Percentiles rank a stretch among this genome's conserved stretches.
These are phyloP conservation scores for Fusarium chaquense DNA, from an alignment of 2,329 filamentous ascomycete genomes.

Conservation along the genomic window DNA sequence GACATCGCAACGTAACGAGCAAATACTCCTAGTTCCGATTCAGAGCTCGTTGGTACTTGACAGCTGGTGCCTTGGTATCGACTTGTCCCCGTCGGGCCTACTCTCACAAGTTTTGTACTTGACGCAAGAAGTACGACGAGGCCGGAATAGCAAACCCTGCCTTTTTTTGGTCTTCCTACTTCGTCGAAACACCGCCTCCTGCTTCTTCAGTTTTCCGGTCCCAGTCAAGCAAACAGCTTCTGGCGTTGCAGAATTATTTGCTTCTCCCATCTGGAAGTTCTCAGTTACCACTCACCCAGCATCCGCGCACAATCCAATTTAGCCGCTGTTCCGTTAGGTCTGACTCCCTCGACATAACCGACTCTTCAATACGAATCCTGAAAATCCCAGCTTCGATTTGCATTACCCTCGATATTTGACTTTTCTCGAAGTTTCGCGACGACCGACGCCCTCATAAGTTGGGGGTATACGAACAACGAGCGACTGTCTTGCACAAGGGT, in stretches of 20 bases:
- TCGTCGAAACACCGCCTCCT: constrained; percentile 33
- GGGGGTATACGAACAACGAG: constrained; percentile 39
- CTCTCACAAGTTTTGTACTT: constrained; percentile 17
- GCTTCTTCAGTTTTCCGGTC: constrained; percentile 31
- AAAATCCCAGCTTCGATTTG: constrained; percentile 19
- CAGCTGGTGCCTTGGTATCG: constrained; percentile 26
- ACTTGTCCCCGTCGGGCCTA: constrained; percentile 25
- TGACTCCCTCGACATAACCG: constrained; percentile 38
- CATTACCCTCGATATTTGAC: constrained; percentile 27
- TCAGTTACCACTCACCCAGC: constrained; percentile 15
- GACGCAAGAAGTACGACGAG: constrained; percentile 6
- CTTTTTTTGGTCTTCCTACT: constrained; percentile 23
- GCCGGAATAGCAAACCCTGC: constrained; percentile 9
- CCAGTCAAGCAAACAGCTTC: constrained; percentile 29
- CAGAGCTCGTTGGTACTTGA: constrained; percentile 1
- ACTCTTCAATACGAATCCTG: constrained; percentile 13
- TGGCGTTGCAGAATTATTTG: constrained; percentile 29
- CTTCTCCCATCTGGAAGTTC: constrained; percentile 8
- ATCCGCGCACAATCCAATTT: constrained; percentile 25
- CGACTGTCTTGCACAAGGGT: constrained; percentile 42
- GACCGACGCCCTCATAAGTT: constrained; percentile 39
- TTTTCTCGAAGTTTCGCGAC: constrained; percentile 18
- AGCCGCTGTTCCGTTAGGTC: constrained; percentile 3
- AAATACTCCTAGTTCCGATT: constrained; percentile 21
- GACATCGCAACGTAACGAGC: constrained; percentile 24